Evolutionary conservation across 2,329 filamentous ascomycete genomes (phyloP), one percentile per base, ranked within the genome.

Genomic region (Emergomyces pasteurianus): DNA sequence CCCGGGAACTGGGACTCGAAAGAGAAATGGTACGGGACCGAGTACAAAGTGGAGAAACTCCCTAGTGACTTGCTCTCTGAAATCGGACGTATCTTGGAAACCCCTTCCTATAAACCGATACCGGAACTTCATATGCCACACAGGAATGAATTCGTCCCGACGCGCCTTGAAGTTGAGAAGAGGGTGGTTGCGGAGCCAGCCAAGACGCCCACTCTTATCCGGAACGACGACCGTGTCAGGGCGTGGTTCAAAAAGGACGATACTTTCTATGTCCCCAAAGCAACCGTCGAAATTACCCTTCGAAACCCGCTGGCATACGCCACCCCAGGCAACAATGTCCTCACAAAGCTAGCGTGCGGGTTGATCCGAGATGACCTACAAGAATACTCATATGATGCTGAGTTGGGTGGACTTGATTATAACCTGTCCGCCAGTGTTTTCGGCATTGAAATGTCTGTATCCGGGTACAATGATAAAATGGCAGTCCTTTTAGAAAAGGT

Each of bases 161-260:
- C 86, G 21, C 88, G 94, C 65, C 82, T 99, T 3, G 90, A 96
- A 58, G 94, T 99, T 1, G 91, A 96, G 73, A 96, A 94, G 80
- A 95, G 90, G 74, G 89, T 95, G 42, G 82, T 94, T n/a, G 80
- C 84, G 31, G 83, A 89, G 66, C 88, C 91, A 1, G 79, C 86
- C 0, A 81, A 88, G 60, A 80, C 85, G 0, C 94, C 94, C 0
- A 87, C 86, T 63, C 80, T 99, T 28, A 87, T 99, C 64, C 86
- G 92, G 66, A 91, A 95, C 67, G 92, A 96, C 66, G 81, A 86
- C 6, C 78, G 85, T 40, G 86, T 89, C 0, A 86, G 92, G 36
- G 87, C 90, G 2, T 99, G 94, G 94, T 96, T 86, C 80, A 99
- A 99, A 79, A 97, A 97, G 76, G 94, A 99, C 69, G 94, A 99